Conservation (phyloP, 352 stramenopile genomes). For the Phytopythium kandeliae region DNA sequence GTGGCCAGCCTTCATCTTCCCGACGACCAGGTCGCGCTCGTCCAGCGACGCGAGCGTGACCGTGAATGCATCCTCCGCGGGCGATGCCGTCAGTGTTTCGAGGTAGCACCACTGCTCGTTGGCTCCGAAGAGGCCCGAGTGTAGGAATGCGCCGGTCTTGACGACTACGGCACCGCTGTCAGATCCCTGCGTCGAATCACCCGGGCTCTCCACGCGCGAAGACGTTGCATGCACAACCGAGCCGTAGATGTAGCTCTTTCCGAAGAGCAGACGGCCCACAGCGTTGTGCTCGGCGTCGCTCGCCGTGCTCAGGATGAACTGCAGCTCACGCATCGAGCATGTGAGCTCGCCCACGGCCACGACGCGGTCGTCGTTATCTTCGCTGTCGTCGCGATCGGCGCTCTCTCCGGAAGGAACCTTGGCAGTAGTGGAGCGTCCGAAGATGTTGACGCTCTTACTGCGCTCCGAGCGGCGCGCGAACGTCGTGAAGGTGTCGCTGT, state of each 20-base stretch:
- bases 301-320: slow-evolving; percentile 10
- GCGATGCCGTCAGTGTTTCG: slow-evolving; percentile 16
- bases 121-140: slow-evolving; percentile 8
- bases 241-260: slow-evolving; percentile 17
- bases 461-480: slow-evolving; percentile 5
- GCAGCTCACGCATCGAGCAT: slow-evolving; percentile 4
- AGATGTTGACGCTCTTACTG: slow-evolving; percentile 2
- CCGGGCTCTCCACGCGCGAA: background rate
- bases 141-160: slow-evolving; percentile 24
- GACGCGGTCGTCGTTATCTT: background rate
- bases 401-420: background rate
- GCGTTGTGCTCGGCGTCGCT: slow-evolving; percentile 20
- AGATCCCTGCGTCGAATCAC: slow-evolving; percentile 1
- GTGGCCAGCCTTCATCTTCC: slow-evolving; percentile 14
- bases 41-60: slow-evolving; percentile 17
- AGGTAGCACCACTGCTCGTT: slow-evolving; percentile 33
- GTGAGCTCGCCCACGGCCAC: slow-evolving; percentile 4
- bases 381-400: background rate
- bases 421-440: background rate
- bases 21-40: slow-evolving; percentile 9
- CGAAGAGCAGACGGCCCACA: slow-evolving; percentile 19
- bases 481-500: background rate
- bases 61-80: slow-evolving; percentile 15
- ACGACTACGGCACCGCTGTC: slow-evolving; percentile 10
- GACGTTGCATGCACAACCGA: slow-evolving; percentile 14